These are phyloP conservation scores for Agastache rugosa DNA, from an alignment of 257 asterid species.

Conservation along the genomic window DNA sequence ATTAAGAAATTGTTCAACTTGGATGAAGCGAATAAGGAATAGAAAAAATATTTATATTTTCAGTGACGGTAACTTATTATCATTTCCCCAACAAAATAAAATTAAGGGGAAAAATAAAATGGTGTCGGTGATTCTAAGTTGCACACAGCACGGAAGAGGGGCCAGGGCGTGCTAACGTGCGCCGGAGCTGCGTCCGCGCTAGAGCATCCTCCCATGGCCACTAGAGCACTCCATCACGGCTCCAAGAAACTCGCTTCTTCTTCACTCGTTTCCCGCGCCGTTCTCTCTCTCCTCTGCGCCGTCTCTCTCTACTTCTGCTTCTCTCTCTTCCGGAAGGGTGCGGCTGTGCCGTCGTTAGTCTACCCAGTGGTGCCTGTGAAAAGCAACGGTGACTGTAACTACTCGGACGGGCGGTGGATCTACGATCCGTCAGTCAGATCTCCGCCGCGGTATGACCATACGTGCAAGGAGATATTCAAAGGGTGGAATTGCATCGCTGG, in stretches of 20 bases:
- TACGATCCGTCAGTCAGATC: conserved; percentile 59
- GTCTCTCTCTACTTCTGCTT: conserved; percentile 58
- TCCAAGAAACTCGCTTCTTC: conserved; percentile 49
- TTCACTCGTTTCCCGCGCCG: conserved; percentile 46
- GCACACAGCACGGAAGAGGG: neutral
- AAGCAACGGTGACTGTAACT: conserved; percentile 50
- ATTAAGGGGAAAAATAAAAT: neutral
- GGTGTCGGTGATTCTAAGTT: neutral
- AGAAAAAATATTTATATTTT: too few species aligned
- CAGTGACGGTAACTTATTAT: too few species aligned
- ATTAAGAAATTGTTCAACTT: too few species aligned
- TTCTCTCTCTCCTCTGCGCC: conserved; percentile 61
- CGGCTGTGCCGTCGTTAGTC: conserved; percentile 38
- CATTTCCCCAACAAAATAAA: too few species aligned
- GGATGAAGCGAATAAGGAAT: too few species aligned
- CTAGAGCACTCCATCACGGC: conserved; percentile 45
- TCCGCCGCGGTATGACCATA: conserved; percentile 75
- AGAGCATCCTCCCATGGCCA: conserved; percentile 62
- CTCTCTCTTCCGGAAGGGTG: conserved; percentile 59
- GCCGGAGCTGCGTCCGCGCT: conserved; percentile 38
- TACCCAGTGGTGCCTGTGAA: conserved; percentile 36
- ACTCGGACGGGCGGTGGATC: conserved; percentile 80
- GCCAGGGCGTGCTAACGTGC: conserved; percentile 37
- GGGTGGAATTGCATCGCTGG: conserved; percentile 96
- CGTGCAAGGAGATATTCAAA: conserved; percentile 92